phyloP scores from a whole-genome alignment of 2,329 filamentous ascomycete species.

The Tolypocladium nubicola region DNA sequence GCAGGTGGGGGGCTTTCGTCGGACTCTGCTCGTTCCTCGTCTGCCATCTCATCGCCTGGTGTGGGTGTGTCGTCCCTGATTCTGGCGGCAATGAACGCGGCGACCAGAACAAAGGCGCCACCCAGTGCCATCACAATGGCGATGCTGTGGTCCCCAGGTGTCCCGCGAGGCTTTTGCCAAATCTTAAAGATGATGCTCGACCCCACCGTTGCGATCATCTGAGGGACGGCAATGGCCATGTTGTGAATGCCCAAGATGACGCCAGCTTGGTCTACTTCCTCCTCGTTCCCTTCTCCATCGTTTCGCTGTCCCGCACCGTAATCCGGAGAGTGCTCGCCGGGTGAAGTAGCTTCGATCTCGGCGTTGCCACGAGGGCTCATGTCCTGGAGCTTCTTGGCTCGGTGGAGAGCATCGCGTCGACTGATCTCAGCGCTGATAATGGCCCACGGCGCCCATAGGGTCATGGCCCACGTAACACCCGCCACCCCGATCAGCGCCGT shows the following conservation, averaged over 20 bases:
- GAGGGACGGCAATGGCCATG: constrained; percentile 82
- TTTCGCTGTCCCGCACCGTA: constrained; percentile 12
- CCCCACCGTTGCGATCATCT: constrained; percentile 79
- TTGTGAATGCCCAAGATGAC: constrained; percentile 94
- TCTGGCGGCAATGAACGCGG: constrained; percentile 60
- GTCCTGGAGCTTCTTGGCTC: constrained; percentile 22
- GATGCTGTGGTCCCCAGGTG: constrained; percentile 77
- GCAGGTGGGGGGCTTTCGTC: not conserved
- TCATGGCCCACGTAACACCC: constrained; percentile 85
- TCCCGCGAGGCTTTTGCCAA: constrained; percentile 78
- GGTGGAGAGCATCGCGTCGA: constrained; percentile 56
- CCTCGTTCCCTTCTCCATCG: constrained; percentile 33
- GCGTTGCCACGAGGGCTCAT: constrained; percentile 4
- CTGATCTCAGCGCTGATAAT: constrained; percentile 91
- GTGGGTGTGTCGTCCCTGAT: constrained; percentile 50
- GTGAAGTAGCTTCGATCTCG: constrained; percentile 1
- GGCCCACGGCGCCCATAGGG: constrained; percentile 90
- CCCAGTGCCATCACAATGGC: constrained; percentile 79
- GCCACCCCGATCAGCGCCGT: constrained; percentile 71
- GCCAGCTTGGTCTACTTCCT: constrained; percentile 66
- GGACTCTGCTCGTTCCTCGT: constrained; percentile 28
- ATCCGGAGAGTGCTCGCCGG: constrained; percentile 4
- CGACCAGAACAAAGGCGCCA: constrained; percentile 65
- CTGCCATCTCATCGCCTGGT: constrained; percentile 26
- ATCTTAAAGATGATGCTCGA: constrained; percentile 76